A percentile compares a stretch with the other conserved stretches of the same genome.
Conservation (phyloP, 2,329 filamentous ascomycete genomes). For the Xylogone sp. region DNA sequence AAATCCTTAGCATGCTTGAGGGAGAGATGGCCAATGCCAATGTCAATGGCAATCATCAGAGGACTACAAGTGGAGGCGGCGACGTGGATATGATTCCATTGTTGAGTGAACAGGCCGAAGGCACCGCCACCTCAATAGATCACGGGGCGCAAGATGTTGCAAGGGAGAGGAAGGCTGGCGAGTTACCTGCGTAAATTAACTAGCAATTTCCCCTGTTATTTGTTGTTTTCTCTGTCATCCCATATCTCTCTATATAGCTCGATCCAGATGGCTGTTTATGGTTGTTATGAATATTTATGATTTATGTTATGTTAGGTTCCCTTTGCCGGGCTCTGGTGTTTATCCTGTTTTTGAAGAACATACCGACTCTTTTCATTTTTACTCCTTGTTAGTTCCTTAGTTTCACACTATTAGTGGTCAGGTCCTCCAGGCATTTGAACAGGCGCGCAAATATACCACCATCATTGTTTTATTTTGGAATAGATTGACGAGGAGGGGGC, state of each 20-base stretch:
- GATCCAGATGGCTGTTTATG: too few relatives aligned
- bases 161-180: slow-evolving; percentile 41
- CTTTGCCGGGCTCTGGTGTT: too few relatives aligned
- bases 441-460: not conserved
- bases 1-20: slow-evolving; percentile 5
- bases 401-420: not conserved
- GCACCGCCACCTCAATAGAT: slow-evolving; percentile 39
- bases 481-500: not conserved
- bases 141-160: slow-evolving; percentile 40
- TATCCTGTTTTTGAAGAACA: too few relatives aligned
- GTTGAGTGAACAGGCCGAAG: slow-evolving; percentile 42
- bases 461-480: not conserved
- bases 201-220: slow-evolving; percentile 2
- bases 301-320: too few relatives aligned
- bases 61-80: slow-evolving; percentile 3
- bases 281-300: too few relatives aligned
- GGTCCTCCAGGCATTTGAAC: not conserved
- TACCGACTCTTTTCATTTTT: too few relatives aligned
- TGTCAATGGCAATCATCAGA: not conserved
- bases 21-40: slow-evolving; percentile 1
- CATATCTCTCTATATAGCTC: too few relatives aligned
- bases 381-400: too few relatives aligned
- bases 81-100: slow-evolving; percentile 54
- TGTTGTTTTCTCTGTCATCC: not conserved
- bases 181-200: slow-evolving; percentile 13